phyloP scores from a whole-genome alignment of 2,329 filamentous ascomycete genomes.

The Dryadomyces quercivorus region DNA sequence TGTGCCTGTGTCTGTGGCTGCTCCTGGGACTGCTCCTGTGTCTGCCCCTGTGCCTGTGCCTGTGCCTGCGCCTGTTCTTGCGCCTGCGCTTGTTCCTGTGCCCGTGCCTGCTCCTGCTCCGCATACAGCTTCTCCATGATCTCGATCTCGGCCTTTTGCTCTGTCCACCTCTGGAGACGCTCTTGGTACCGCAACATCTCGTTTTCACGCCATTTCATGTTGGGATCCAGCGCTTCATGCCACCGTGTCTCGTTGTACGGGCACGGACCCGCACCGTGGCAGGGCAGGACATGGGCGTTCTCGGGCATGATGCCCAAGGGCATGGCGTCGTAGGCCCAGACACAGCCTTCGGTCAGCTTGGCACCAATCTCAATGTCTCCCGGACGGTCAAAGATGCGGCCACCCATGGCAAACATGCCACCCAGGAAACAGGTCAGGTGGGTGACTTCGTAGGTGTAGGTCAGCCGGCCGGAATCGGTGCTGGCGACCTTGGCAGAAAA shows the following conservation, averaged over 20 bases:
- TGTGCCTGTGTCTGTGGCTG: no score
- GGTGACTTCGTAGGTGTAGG: conserved; percentile 45
- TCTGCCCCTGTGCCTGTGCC: no score
- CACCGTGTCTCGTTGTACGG: conserved; percentile 40
- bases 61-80: neutral
- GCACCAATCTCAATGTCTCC: conserved; percentile 51
- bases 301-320: conserved; percentile 56
- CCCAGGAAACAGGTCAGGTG: conserved; percentile 59
- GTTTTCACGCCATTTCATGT: conserved; percentile 27
- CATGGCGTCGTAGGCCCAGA: conserved; percentile 55
- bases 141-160: conserved; percentile 16
- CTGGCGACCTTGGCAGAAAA: conserved; percentile 54
- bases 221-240: conserved; percentile 35
- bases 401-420: conserved; percentile 56
- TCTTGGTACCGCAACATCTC: conserved; percentile 30
- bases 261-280: conserved; percentile 32
- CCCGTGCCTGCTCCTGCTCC: neutral
- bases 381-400: conserved; percentile 46
- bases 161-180: conserved; percentile 26
- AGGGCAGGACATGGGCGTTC: conserved; percentile 33
- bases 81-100: neutral
- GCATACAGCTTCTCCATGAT: neutral
- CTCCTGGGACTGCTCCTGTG: no score
- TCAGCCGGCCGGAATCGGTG: conserved; percentile 24
- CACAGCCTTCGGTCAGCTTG: conserved; percentile 55